Conservation (phyloP, 2,329 filamentous ascomycete genomes). For the Periconia sp. region DNA sequence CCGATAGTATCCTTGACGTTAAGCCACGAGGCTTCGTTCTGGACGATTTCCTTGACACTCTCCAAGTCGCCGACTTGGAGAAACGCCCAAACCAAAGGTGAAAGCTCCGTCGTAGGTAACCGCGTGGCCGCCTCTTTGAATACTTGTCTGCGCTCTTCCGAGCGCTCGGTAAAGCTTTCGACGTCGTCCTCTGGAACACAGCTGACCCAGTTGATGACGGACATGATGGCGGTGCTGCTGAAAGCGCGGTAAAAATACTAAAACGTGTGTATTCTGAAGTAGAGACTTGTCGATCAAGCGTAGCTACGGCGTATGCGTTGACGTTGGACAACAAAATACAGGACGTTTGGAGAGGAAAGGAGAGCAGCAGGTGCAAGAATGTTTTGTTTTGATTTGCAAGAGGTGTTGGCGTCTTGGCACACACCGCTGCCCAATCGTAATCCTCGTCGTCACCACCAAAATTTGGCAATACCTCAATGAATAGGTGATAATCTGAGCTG, state of each 20-base stretch:
- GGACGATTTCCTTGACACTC: conserved; percentile 2
- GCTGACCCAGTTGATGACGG: conserved; percentile 2
- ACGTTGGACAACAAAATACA: too few species aligned
- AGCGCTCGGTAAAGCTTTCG: conserved; percentile 11
- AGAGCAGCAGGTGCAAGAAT: too few species aligned
- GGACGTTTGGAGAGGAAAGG: too few species aligned
- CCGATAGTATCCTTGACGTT: conserved; percentile 1
- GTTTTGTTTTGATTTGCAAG: too few species aligned
- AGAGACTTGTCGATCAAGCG: too few species aligned
- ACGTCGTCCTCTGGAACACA: conserved; percentile 7
- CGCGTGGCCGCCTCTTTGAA: conserved; percentile 5
- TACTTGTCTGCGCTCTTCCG: conserved; percentile 13
- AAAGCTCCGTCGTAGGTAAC: not conserved
- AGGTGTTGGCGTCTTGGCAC: too few species aligned
- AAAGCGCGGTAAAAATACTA: not conserved
- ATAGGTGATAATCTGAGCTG: too few species aligned
- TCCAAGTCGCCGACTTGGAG: conserved; percentile 11
- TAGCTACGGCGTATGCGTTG: too few species aligned
- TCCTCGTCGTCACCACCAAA: too few species aligned
- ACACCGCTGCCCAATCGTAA: too few species aligned
- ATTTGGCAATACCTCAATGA: too few species aligned
- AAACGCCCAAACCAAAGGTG: conserved; percentile 13
- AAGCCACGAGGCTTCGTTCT: conserved; percentile 1
- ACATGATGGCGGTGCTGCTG: conserved; percentile 1
- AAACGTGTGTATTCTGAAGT: too few species aligned